Conservation (phyloP, 345 rosid species). For the Salix arbutifolia region DNA sequence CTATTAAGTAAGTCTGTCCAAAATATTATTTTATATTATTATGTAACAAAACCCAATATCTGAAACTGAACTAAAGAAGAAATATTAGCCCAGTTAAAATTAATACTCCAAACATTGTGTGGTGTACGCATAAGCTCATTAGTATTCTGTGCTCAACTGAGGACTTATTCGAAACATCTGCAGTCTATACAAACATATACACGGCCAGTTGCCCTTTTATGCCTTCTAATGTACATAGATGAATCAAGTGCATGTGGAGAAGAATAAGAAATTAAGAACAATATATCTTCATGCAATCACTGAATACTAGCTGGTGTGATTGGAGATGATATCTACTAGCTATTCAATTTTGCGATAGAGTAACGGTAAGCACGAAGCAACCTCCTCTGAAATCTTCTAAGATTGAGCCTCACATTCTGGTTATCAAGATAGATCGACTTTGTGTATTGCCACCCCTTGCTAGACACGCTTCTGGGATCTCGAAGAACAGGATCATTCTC, state of each 20-base stretch:
- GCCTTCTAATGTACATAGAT: neutral
- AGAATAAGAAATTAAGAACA: conserved; percentile 1
- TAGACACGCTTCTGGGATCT: conserved; percentile 53
- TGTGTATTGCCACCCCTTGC: conserved; percentile 76
- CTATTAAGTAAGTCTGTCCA: no score
- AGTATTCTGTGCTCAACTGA: neutral
- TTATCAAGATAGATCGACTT: conserved; percentile 65
- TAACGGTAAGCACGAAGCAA: conserved; percentile 46
- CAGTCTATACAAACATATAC: conserved; percentile 2
- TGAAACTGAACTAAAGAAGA: neutral
- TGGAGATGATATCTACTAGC: neutral
- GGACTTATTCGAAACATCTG: neutral
- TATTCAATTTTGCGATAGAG: conserved; percentile 24
- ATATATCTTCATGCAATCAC: neutral
- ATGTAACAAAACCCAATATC: no score
- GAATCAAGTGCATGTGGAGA: neutral
- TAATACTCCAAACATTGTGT: neutral
- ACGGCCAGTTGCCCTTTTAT: neutral
- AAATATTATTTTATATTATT: no score
- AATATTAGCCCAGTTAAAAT: neutral
- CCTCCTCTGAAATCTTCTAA: conserved; percentile 51
- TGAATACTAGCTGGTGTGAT: conserved; percentile 1
- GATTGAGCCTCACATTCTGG: conserved; percentile 59
- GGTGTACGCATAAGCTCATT: conserved; percentile 1
- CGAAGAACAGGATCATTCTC: conserved; percentile 55